phyloP scores from a whole-genome alignment of 768 basidiomycete genomes.

The Pulveroboletus frians region DNA sequence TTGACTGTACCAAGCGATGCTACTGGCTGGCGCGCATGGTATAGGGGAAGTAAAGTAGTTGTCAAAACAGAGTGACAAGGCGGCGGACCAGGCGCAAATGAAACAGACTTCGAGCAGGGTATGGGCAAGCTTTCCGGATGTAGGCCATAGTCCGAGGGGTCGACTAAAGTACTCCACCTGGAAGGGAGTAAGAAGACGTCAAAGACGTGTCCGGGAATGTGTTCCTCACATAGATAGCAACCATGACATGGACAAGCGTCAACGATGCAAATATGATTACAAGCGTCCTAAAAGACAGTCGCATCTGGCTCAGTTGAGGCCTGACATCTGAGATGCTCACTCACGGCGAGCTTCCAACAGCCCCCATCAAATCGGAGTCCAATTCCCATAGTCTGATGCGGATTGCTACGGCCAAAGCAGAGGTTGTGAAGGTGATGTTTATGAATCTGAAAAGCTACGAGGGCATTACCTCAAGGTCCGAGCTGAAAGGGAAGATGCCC shows the following conservation, averaged over 20 bases:
- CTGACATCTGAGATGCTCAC: conserved; percentile 21
- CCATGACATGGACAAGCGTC: conserved; percentile 80
- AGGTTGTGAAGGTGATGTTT: conserved; percentile 77
- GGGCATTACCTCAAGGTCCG: conserved; percentile 7
- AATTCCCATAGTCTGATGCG: conserved; percentile 61
- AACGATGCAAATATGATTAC: conserved; percentile 83
- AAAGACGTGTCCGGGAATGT: conserved; percentile 5
- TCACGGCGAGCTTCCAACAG: conserved; percentile 78
- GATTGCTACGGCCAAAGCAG: conserved; percentile 75
- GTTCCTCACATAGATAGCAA: conserved; percentile 71
- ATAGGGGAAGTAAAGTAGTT: conserved; percentile 87
- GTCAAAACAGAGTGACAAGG: conserved; percentile 83
- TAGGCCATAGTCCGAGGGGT: conserved; percentile 88
- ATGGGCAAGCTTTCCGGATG: conserved; percentile 80
- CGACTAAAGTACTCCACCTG: conserved; percentile 92
- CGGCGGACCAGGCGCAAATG: conserved; percentile 92
- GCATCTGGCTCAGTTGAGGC: neutral
- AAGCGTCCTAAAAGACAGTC: conserved; percentile 47
- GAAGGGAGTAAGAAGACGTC: conserved; percentile 10
- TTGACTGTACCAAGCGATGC: conserved; percentile 69
- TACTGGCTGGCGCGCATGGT: conserved; percentile 60
- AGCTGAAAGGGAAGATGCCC: neutral
- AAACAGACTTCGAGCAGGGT: conserved; percentile 86
- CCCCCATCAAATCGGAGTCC: conserved; percentile 50
- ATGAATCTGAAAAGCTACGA: conserved; percentile 74